Evolutionary conservation across 108 stramenopile genomes (phyloP), one percentile per base, ranked within the genome.

Genomic region (Discostella pseudostelligera): DNA sequence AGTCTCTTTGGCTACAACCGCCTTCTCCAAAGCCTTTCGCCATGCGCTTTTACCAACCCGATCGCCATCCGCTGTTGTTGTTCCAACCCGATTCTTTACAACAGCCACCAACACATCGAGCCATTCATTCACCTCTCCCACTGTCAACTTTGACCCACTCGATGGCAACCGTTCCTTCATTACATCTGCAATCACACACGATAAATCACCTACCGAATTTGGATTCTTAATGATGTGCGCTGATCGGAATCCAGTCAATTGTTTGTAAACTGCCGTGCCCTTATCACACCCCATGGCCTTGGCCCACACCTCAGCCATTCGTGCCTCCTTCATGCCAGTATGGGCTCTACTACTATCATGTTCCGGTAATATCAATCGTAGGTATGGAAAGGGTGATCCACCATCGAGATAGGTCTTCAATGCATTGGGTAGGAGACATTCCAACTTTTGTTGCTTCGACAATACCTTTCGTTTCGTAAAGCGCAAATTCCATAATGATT

Each of bases 301-400:
- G 16, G 71, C 82, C 59, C 85, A 94, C 4, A 82, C 72, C 59
- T 77, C 66, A 1, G 87, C 88, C 44, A 94, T 81, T n/a, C 57
- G 70, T 14, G 68, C 69, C 62, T 94, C 93, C 54, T 89, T 91
- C 68, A 87, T 71, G 8, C 76, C 80, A 22, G 67, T 75, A 37
- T 78, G 70, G 16, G 78, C 72, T 9, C 93, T 79, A 5, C 65
- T 42, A 9, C 65, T 59, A 76, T 94, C 93, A 46, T 67, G 75
- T 45, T 88, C 87, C 8, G 93, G 89, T 8, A 86, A 56, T 3
- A 90, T 69, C 48, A 93, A 56, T 28, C 92, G 80, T 20, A 93
- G 58, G 12, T 86, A 56, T 13, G 92, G 92, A 75, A 65, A 93
- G 37, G 67, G 62, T n/a, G 59, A 62, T 8, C 64, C 67, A 26